These are phyloP conservation scores for Rhodocollybia butyracea DNA, from an alignment of 768 basidiomycete species.

Conservation along the genomic window DNA sequence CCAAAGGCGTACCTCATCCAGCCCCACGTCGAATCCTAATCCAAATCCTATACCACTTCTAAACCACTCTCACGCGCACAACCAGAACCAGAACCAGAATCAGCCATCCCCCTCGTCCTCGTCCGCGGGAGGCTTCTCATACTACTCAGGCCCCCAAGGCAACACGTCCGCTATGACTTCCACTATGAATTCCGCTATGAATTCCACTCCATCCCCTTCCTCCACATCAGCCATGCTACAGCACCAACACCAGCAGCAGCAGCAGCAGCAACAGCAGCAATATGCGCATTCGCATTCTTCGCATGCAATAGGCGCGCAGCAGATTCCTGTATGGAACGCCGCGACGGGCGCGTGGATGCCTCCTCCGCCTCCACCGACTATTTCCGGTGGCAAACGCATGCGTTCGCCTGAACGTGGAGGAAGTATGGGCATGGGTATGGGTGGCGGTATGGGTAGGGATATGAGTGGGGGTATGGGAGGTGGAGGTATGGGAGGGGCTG, in stretches of 20 bases:
- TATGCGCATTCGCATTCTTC: too few species aligned
- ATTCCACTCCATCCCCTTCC: background rate
- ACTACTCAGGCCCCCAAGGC: background rate
- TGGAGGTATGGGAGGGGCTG: too few species aligned
- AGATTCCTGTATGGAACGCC: constrained; percentile 3
- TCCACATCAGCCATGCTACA: too few species aligned
- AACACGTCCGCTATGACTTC: background rate
- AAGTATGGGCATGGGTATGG: background rate
- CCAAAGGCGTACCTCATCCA: background rate
- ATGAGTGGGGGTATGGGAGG: too few species aligned
- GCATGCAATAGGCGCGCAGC: too few species aligned
- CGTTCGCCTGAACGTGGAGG: constrained; percentile 1
- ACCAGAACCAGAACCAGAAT: too few species aligned
- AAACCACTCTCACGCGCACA: too few species aligned
- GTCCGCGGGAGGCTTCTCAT: too few species aligned
- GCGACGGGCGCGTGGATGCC: constrained; percentile 5
- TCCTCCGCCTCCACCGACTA: background rate
- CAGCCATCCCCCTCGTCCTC: too few species aligned
- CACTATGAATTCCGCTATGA: background rate
- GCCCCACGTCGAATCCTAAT: background rate
- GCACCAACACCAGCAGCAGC: too few species aligned
- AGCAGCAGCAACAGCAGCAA: too few species aligned
- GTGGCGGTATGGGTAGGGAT: too few species aligned
- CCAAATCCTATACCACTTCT: background rate
- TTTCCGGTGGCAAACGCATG: background rate